These are phyloP conservation scores for Pythium rishiriense DNA, from an alignment of 352 stramenopile species.

Conservation along the genomic window DNA sequence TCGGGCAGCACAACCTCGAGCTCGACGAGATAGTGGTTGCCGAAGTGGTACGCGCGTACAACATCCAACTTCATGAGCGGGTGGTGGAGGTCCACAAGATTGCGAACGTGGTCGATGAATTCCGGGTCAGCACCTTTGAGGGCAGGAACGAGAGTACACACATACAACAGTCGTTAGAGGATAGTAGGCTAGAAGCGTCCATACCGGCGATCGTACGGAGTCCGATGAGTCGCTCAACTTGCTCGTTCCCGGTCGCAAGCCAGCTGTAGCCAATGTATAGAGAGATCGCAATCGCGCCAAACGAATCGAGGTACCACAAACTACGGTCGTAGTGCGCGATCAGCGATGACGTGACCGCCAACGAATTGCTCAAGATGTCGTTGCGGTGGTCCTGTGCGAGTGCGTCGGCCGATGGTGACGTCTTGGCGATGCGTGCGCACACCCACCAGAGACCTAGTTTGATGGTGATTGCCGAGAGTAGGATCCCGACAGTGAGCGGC, in stretches of 20 bases:
- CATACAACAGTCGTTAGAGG: background rate
- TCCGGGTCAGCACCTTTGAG: slow-evolving; percentile 28
- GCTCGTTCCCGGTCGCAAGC: slow-evolving; percentile 94
- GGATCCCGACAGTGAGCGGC: slow-evolving; percentile 58
- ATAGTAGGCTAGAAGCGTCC: background rate
- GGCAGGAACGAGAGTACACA: background rate
- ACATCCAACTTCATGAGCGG: slow-evolving; percentile 70
- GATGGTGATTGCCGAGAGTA: slow-evolving; percentile 71
- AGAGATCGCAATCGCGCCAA: slow-evolving; percentile 95
- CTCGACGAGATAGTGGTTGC: slow-evolving; percentile 93
- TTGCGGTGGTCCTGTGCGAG: slow-evolving; percentile 96
- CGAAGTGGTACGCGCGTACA: slow-evolving; percentile 92
- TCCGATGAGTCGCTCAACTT: slow-evolving; percentile 91
- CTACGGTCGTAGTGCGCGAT: slow-evolving; percentile 56
- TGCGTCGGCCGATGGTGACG: slow-evolving; percentile 73
- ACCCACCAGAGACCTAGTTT: slow-evolving; percentile 87
- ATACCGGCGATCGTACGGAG: slow-evolving; percentile 51
- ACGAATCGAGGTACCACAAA: slow-evolving; percentile 94
- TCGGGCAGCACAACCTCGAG: slow-evolving; percentile 91
- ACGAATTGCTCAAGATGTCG: slow-evolving; percentile 94
- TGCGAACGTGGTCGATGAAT: slow-evolving; percentile 85
- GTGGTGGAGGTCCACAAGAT: slow-evolving; percentile 61
- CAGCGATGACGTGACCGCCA: slow-evolving; percentile 86
- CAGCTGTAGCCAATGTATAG: slow-evolving; percentile 97
- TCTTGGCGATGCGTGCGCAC: slow-evolving; percentile 62